Evolutionary conservation across 805 yeast genomes (phyloP).

Genomic region (Groenewaldozyma salmanticensis): DNA sequence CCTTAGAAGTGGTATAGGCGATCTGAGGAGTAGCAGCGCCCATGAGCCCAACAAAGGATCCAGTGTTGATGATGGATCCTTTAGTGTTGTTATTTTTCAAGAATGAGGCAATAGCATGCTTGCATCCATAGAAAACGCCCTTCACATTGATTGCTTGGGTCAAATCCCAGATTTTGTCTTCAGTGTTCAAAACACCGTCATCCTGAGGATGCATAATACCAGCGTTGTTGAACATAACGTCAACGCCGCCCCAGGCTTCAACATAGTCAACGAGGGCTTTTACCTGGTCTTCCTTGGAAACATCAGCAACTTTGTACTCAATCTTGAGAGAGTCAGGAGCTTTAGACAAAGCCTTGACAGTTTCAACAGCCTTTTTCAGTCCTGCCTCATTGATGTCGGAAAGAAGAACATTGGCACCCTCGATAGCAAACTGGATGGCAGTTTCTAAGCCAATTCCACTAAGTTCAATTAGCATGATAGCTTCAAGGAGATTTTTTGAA

Average conservation of each 20-base stretch:
- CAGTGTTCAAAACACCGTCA: slow-evolving; percentile 26
- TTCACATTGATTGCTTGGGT: slow-evolving; percentile 30
- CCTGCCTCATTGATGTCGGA: slow-evolving; percentile 50
- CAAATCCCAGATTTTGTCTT: slow-evolving; percentile 28
- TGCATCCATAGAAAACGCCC: slow-evolving; percentile 30
- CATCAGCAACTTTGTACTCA: slow-evolving; percentile 22
- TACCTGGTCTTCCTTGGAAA: slow-evolving; percentile 26
- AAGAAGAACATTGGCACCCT: slow-evolving; percentile 84
- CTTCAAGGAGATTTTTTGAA: no score
- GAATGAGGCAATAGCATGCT: slow-evolving; percentile 27
- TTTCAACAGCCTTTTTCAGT: slow-evolving; percentile 49
- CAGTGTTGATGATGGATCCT: slow-evolving; percentile 30
- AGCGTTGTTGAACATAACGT: slow-evolving; percentile 81
- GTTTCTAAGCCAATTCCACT: slow-evolving; percentile 30
- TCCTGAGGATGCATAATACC: slow-evolving; percentile 44
- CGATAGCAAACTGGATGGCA: slow-evolving; percentile 69
- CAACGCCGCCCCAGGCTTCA: slow-evolving; percentile 66
- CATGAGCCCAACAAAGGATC: slow-evolving; percentile 29
- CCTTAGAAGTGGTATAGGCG: slow-evolving; percentile 32
- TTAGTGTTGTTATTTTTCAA: slow-evolving; percentile 20
- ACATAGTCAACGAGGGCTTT: slow-evolving; percentile 38
- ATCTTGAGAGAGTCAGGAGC: slow-evolving; percentile 69
- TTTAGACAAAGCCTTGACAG: slow-evolving; percentile 61
- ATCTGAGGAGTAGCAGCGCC: slow-evolving; percentile 33
- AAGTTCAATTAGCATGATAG: no score